Conservation (phyloP, 352 stramenopile genomes). For the Phytophthora melonis region DNA sequence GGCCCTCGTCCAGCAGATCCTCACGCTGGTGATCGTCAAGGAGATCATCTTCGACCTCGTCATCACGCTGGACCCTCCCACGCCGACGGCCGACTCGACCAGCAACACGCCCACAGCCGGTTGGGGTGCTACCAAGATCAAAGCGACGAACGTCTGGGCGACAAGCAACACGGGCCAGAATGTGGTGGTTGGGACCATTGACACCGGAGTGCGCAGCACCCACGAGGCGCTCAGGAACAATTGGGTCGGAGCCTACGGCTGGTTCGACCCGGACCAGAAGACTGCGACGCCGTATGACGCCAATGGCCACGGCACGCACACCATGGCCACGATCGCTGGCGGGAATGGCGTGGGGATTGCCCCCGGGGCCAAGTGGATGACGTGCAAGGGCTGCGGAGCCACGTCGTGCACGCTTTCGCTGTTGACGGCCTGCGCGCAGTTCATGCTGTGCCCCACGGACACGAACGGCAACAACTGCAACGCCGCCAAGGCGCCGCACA, state of each 20-base stretch:
- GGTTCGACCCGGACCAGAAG: conserved; percentile 49
- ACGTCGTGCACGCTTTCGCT: conserved; percentile 34
- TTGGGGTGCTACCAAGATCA: conserved; percentile 49
- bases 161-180: conserved; percentile 38
- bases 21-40: conserved; percentile 29
- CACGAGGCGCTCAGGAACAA: conserved; percentile 47
- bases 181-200: conserved; percentile 51
- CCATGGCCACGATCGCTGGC: conserved; percentile 58
- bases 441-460: conserved; percentile 69
- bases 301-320: conserved; percentile 65
- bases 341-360: conserved; percentile 50
- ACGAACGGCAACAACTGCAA: conserved; percentile 58
- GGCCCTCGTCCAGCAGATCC: conserved; percentile 30
- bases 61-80: conserved; percentile 18
- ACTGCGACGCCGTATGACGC: conserved; percentile 46
- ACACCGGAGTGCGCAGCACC: conserved; percentile 48
- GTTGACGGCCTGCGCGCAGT: conserved; percentile 55
- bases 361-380: conserved; percentile 57
- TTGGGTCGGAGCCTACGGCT: conserved; percentile 49
- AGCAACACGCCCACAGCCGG: conserved; percentile 35
- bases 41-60: conserved; percentile 42
- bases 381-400: conserved; percentile 54
- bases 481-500: conserved; percentile 53
- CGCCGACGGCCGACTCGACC: conserved; percentile 25
- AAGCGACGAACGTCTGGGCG: conserved; percentile 47